phyloP scores from a whole-genome alignment of 495 filamentous ascomycete species.

The Neurospora intermedia region DNA sequence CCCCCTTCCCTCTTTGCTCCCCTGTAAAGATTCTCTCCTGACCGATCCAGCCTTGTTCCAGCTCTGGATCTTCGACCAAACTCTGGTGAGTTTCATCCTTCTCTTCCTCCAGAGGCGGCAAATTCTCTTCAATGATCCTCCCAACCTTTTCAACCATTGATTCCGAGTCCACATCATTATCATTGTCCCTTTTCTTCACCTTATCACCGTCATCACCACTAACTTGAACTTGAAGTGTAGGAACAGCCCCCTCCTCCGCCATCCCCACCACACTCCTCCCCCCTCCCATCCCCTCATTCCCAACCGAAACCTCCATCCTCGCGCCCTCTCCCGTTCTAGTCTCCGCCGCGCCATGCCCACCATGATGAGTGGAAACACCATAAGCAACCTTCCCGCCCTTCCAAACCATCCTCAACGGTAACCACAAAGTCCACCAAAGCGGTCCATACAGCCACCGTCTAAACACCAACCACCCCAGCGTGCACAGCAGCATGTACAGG shows the following conservation, averaged over 20 bases:
- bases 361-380: conserved; percentile 23
- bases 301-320: conserved; percentile 18
- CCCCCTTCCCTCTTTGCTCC: background rate
- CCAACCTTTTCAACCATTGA: conserved; percentile 38
- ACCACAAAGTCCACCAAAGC: conserved; percentile 76
- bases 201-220: background rate
- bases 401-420: conserved; percentile 57
- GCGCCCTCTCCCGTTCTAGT: conserved; percentile 11
- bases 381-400: conserved; percentile 35
- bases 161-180: conserved; percentile 13
- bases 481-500: conserved; percentile 66
- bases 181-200: background rate
- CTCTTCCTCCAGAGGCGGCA: conserved; percentile 6
- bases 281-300: conserved; percentile 9
- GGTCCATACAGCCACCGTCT: conserved; percentile 79
- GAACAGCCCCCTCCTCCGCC: conserved; percentile 38
- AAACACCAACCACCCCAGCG: conserved; percentile 77
- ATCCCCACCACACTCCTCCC: conserved; percentile 25
- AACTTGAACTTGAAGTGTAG: conserved; percentile 25
- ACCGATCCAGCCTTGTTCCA: conserved; percentile 5
- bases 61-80: conserved; percentile 1
- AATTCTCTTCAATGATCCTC: conserved; percentile 37
- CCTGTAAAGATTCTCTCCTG: background rate
- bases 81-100: conserved; percentile 20
- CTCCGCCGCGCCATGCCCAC: conserved; percentile 19